A percentile compares a stretch with the other conserved stretches of the same genome.
These are phyloP conservation scores for Blakeslea trispora DNA, from an alignment of 371 early-diverging fungal species.

Conservation along the genomic window DNA sequence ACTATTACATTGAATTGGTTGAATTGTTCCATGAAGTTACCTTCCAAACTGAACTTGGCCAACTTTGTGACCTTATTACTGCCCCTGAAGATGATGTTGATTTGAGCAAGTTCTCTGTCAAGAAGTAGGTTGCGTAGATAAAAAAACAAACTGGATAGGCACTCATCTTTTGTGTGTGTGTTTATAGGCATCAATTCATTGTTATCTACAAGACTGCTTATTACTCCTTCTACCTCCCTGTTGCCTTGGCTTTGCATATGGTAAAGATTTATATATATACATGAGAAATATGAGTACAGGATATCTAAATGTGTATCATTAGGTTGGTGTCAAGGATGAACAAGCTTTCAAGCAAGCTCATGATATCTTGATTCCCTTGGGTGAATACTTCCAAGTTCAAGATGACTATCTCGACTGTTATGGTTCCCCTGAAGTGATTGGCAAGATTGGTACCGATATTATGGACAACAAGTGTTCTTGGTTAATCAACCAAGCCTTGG, in stretches of 20 bases:
- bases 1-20: slow-evolving; percentile 85
- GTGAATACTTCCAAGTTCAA: slow-evolving; percentile 97
- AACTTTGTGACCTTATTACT: slow-evolving; percentile 94
- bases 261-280: slow-evolving; percentile 46
- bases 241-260: slow-evolving; percentile 92
- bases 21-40: slow-evolving; percentile 94
- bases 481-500: slow-evolving; percentile 92
- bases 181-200: slow-evolving; percentile 81
- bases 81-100: slow-evolving; percentile 95
- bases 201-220: slow-evolving; percentile 97
- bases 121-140: slow-evolving; percentile 61
- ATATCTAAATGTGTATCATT: slow-evolving; percentile 1
- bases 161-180: too few relatives aligned
- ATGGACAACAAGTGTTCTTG: slow-evolving; percentile 99
- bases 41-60: slow-evolving; percentile 97
- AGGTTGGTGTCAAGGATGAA: slow-evolving; percentile 78
- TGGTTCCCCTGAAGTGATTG: slow-evolving; percentile 88
- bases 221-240: slow-evolving; percentile 98
- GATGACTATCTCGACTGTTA: slow-evolving; percentile 97
- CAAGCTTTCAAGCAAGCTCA: slow-evolving; percentile 79
- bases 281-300: not conserved
- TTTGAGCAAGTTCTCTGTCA: slow-evolving; percentile 83
- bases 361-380: slow-evolving; percentile 88
- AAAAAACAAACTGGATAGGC: too few relatives aligned
- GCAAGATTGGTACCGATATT: slow-evolving; percentile 98